These are phyloP conservation scores for Backusella westeae DNA, from an alignment of 192 early-diverging fungal species.

Conservation along the genomic window DNA sequence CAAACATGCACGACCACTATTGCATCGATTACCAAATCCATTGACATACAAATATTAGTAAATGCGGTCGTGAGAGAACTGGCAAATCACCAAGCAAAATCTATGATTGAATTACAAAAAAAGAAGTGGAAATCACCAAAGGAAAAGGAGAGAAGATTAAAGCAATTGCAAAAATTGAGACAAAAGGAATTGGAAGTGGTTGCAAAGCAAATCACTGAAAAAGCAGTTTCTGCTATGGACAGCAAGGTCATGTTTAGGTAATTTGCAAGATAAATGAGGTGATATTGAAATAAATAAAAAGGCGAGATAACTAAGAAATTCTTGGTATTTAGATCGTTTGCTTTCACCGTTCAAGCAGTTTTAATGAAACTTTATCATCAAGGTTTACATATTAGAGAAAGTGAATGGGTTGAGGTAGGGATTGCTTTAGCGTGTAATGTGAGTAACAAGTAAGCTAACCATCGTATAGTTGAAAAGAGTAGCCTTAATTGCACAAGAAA, in stretches of 20 bases:
- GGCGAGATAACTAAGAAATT: not conserved
- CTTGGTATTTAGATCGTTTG: conserved; percentile 53
- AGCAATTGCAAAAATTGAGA: conserved; percentile 25
- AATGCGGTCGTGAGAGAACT: conserved; percentile 30
- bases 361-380: conserved; percentile 81
- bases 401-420: conserved; percentile 68
- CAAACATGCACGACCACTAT: not conserved
- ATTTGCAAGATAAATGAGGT: not conserved
- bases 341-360: conserved; percentile 70
- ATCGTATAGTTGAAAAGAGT: conserved; percentile 46
- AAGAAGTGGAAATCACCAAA: conserved; percentile 15
- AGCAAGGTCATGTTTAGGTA: conserved; percentile 62
- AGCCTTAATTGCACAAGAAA: conserved; percentile 54
- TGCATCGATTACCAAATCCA: not conserved
- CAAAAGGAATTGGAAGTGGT: conserved; percentile 48
- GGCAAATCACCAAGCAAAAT: conserved; percentile 28
- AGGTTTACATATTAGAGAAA: conserved; percentile 80
- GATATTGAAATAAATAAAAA: not conserved
- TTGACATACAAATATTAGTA: conserved; percentile 19
- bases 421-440: not conserved
- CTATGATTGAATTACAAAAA: conserved; percentile 29
- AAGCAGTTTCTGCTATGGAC: conserved; percentile 63
- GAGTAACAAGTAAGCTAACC: not conserved
- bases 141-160: not conserved
- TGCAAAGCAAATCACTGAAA: conserved; percentile 54